phyloP scores from a whole-genome alignment of 2,329 filamentous ascomycete species.

The Onygena corvina region DNA sequence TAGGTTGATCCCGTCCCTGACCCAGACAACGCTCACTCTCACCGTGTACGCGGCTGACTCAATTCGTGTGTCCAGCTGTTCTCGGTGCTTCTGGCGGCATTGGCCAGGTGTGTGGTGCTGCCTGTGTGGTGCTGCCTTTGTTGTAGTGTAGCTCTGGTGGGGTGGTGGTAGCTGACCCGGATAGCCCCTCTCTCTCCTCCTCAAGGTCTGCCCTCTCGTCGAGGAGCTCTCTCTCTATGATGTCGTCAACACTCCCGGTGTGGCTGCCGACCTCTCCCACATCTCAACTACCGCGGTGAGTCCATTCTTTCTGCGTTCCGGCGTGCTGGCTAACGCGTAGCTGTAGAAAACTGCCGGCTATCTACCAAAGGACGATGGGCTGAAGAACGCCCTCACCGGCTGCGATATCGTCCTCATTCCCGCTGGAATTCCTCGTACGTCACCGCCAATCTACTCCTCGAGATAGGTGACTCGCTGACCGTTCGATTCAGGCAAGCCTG shows the following conservation, averaged over 20 bases:
- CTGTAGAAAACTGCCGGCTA: slow-evolving; percentile 70
- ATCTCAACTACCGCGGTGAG: slow-evolving; percentile 79
- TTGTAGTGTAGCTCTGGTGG: too few relatives aligned
- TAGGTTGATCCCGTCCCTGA: slow-evolving; percentile 11
- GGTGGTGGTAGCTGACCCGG: slow-evolving; percentile 4
- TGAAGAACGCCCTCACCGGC: slow-evolving; percentile 79
- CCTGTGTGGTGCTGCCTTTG: not conserved
- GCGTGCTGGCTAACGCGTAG: not conserved
- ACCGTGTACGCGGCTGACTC: not conserved
- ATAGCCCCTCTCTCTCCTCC: slow-evolving; percentile 87
- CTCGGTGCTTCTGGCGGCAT: slow-evolving; percentile 96
- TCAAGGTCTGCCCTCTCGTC: slow-evolving; percentile 80
- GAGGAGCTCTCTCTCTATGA: slow-evolving; percentile 95
- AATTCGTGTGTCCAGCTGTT: slow-evolving; percentile 47
- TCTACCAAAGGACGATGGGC: slow-evolving; percentile 72
- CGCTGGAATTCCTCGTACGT: slow-evolving; percentile 89
- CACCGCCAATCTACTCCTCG: not conserved
- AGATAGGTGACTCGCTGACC: not conserved
- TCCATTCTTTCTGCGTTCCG: slow-evolving; percentile 20
- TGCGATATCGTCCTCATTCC: slow-evolving; percentile 95
- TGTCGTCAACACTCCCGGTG: slow-evolving; percentile 97
- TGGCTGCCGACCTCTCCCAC: slow-evolving; percentile 91
- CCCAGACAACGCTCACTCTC: not conserved
- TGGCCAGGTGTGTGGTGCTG: slow-evolving; percentile 60
- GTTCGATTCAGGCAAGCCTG: slow-evolving; percentile 66